These are phyloP conservation scores for Rickenella mellea DNA, from an alignment of 768 basidiomycete species.

Conservation along the genomic window DNA sequence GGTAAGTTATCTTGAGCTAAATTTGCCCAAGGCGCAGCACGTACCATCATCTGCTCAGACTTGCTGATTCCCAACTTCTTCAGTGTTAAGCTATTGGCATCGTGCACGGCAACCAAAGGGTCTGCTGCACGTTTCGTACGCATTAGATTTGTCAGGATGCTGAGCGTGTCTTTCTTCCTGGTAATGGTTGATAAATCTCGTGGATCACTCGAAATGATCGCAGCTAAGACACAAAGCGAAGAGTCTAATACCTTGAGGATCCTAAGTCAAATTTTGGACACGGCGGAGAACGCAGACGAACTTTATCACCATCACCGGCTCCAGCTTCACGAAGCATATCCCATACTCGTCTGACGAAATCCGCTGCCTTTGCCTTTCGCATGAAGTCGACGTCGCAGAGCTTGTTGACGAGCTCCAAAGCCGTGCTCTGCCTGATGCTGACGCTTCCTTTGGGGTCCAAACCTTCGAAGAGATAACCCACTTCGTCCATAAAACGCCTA, in stretches of 20 bases:
- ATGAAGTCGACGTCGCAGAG: slow-evolving; percentile 65
- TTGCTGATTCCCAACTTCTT: not conserved
- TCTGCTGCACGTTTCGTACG: slow-evolving; percentile 26
- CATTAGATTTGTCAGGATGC: slow-evolving; percentile 17
- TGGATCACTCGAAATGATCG: slow-evolving; percentile 52
- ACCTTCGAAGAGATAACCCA: slow-evolving; percentile 80
- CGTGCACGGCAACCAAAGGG: slow-evolving; percentile 30
- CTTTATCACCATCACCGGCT: slow-evolving; percentile 53
- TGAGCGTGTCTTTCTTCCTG: slow-evolving; percentile 19
- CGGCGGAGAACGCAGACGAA: slow-evolving; percentile 19
- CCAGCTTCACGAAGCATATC: slow-evolving; percentile 50
- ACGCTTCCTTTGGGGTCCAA: slow-evolving; percentile 43
- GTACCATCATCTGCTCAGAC: not conserved
- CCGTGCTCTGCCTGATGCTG: slow-evolving; percentile 61
- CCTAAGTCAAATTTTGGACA: too few relatives aligned
- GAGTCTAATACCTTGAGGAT: slow-evolving; percentile 62
- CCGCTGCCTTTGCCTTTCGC: slow-evolving; percentile 71
- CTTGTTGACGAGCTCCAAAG: slow-evolving; percentile 67
- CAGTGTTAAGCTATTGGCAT: not conserved
- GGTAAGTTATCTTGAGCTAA: not conserved
- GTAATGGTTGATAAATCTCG: slow-evolving; percentile 47
- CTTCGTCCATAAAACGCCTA: slow-evolving; percentile 71
- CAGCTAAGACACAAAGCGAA: slow-evolving; percentile 50
- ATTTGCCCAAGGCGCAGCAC: not conserved
- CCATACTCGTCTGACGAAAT: slow-evolving; percentile 65